A percentile compares a stretch with the other conserved stretches of the same genome.
Conservation (phyloP, 331 rosid species). For the Arachis monticola region DNA sequence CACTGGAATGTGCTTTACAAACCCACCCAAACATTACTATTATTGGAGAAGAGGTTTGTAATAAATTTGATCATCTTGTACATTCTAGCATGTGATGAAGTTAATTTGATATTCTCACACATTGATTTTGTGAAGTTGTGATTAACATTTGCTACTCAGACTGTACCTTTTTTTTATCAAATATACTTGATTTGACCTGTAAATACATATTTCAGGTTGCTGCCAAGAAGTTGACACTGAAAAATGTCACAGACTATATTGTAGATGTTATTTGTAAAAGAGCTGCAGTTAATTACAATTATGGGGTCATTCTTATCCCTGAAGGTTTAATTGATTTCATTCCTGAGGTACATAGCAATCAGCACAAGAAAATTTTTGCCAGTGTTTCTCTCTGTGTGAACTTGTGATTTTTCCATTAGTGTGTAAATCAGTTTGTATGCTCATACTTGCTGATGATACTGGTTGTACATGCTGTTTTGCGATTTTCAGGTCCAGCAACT, state of each 20-base stretch:
- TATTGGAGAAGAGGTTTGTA: conserved; percentile 93
- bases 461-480: conserved; percentile 33
- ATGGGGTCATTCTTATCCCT: conserved; percentile 96
- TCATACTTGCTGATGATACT: conserved; percentile 23
- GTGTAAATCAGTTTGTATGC: conserved; percentile 11
- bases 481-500: conserved; percentile 85
- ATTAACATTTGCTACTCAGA: conserved; percentile 22
- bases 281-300: conserved; percentile 71
- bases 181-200: conserved; percentile 31
- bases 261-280: conserved; percentile 83
- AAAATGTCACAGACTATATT: conserved; percentile 92
- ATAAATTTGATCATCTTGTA: conserved; percentile 11
- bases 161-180: neutral
- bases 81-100: neutral
- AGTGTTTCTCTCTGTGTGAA: neutral
- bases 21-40: conserved; percentile 95
- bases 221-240: conserved; percentile 86
- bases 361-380: conserved; percentile 16
- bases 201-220: conserved; percentile 73
- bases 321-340: conserved; percentile 99
- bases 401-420: conserved; percentile 4
- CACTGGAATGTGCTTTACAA: conserved; percentile 96
- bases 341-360: conserved; percentile 82
- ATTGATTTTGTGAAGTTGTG: conserved; percentile 13
- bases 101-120: conserved; percentile 22